phyloP scores from a whole-genome alignment of 352 stramenopile genomes.

The Phytopythium litorale region DNA sequence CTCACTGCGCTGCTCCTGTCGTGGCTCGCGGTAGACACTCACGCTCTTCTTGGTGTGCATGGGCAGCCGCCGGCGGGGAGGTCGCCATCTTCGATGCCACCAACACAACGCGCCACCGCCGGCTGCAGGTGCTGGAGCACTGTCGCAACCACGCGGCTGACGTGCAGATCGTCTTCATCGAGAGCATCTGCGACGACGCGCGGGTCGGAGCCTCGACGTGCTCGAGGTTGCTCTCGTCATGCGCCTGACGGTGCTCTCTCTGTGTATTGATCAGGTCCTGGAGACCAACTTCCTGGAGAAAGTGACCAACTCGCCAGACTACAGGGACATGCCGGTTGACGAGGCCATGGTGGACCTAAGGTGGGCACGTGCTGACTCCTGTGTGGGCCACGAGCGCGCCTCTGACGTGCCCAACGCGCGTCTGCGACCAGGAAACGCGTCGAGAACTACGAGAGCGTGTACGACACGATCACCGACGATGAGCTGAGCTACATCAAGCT shows the following conservation, averaged over 20 bases:
- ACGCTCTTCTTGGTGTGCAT: not conserved
- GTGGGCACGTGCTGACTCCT: slow-evolving; percentile 8
- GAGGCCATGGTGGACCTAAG: slow-evolving; percentile 52
- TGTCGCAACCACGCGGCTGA: slow-evolving; percentile 18
- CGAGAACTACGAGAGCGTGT: slow-evolving; percentile 66
- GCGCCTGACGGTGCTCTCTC: too few relatives aligned
- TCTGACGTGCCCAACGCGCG: not conserved
- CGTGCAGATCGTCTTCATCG: slow-evolving; percentile 71
- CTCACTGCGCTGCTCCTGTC: not conserved
- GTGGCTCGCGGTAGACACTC: not conserved
- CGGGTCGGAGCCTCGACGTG: slow-evolving; percentile 5
- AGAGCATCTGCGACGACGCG: slow-evolving; percentile 79
- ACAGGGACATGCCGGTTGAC: slow-evolving; percentile 41
- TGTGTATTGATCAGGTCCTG: slow-evolving; percentile 32
- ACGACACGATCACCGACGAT: slow-evolving; percentile 57
- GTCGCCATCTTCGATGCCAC: slow-evolving; percentile 77
- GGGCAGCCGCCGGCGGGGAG: slow-evolving; percentile 32
- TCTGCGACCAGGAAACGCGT: slow-evolving; percentile 30
- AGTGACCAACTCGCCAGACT: slow-evolving; percentile 52
- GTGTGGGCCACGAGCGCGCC: not conserved
- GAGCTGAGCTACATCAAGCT: slow-evolving; percentile 75
- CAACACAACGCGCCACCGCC: slow-evolving; percentile 56
- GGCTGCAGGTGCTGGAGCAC: slow-evolving; percentile 18
- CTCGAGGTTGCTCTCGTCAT: not conserved
- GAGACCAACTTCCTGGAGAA: slow-evolving; percentile 52